Evolutionary conservation across 371 early-diverging fungal species (phyloP), one percentile per base, ranked within the genome.

Genomic region (Apophysomyces trapeziformis): DNA sequence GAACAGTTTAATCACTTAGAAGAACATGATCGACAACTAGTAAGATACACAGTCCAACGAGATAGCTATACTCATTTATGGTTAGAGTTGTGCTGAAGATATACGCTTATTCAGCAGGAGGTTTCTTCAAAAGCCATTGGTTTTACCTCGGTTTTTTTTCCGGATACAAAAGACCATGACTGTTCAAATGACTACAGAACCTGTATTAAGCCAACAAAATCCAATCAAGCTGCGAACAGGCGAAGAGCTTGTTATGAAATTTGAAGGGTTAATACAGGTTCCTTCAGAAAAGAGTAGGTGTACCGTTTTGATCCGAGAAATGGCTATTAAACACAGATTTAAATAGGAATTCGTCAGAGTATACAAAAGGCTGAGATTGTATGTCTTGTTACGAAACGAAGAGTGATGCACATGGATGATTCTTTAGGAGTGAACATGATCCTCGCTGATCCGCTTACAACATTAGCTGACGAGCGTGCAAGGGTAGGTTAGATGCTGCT

Each of bases 261-360:
- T 78, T 50, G 76, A 78, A 68, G 79, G 79, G 0, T 64, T 78
- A 14, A 69, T 78, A 7, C 66, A 78, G 32, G 60, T 46, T 5
- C 46, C 45, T 36, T 59, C 41, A 21, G 60, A 41, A 11, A 74
- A 69, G 35, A 46, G 72, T 66, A 71, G 32, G 39, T 38, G 26
- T 26, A 16, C 60, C 16, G 8, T 14, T 58, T 32, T 6, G 38
- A 6, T 18, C 5, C 12, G 26, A 8, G 9, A 2, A 16, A 13
- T 9, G 2, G 45, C 32, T 3, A 26, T 26, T 2, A 26, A 26
- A 2, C 32, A 21, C 5, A 38, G 12, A 5, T n/a, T 26, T 21
- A 1, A 11, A 65, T 43, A 76, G 73, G 65, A 9, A 5, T 60
- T 11, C 63, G 61, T 9, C 64, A 60, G 14, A 38, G 18, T 7